Percentiles rank a stretch among this genome's conserved stretches.
These are phyloP conservation scores for Heliocybe sulcata DNA, from an alignment of 1,284 basidiomycete species.

Conservation along the genomic window DNA sequence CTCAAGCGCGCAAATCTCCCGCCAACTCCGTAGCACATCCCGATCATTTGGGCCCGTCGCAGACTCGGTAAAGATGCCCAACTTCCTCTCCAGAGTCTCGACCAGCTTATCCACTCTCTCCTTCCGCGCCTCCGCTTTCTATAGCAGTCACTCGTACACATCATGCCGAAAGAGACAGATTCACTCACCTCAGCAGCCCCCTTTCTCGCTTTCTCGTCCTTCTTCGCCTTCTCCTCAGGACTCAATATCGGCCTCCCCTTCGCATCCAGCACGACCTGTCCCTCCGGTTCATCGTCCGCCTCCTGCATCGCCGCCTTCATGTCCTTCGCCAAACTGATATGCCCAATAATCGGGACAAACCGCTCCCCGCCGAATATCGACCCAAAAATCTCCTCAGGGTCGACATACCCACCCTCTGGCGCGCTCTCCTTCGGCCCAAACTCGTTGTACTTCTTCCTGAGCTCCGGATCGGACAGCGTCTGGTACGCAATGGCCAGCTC, in stretches of 20 bases:
- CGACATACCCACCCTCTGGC: conserved; percentile 68
- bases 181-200: conserved; percentile 57
- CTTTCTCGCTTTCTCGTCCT: conserved; percentile 71
- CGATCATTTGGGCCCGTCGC: conserved; percentile 69
- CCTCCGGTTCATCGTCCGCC: conserved; percentile 57
- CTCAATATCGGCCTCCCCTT: conserved; percentile 68
- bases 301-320: conserved; percentile 98
- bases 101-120: conserved; percentile 82
- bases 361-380: conserved; percentile 88
- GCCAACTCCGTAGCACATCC: conserved; percentile 65
- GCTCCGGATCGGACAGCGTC: conserved; percentile 79
- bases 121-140: conserved; percentile 78
- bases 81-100: conserved; percentile 79
- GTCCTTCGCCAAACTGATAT: conserved; percentile 82
- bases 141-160: conserved; percentile 8
- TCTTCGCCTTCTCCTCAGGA: conserved; percentile 78
- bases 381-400: conserved; percentile 45
- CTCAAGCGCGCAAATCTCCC: conserved; percentile 75
- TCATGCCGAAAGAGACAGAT: conserved; percentile 1
- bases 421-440: conserved; percentile 76
- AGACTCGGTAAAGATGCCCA: conserved; percentile 90
- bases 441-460: conserved; percentile 93
- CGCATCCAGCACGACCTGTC: conserved; percentile 39
- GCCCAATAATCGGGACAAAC: conserved; percentile 79
- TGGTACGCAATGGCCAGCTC: conserved; percentile 85